Base-by-base conservation (phyloP, 129 eudicot species). In the Lactuca saligna region DNA sequence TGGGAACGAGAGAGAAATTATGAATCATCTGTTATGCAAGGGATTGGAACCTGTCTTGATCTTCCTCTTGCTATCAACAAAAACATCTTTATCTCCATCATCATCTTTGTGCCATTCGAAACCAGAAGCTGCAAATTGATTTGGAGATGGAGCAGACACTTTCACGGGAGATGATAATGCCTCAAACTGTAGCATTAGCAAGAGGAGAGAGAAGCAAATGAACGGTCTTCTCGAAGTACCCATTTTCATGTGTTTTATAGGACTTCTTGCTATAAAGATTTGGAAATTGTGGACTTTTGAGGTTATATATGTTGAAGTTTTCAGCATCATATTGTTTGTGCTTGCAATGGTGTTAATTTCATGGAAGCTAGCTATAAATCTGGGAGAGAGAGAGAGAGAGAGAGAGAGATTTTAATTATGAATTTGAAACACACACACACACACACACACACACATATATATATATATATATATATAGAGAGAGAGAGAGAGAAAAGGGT, bases 1-100 rank as follows among this genome's bases (percentile, higher is more conserved):
- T 39, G 44, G 44, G 44, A 39, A 39, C 8, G 44, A 39, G 44
- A 39, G 41, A 58, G 14, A 8, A 17, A 57, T 7, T 57, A 57
- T 32, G n/a, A 58, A 32, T 59, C 64, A 59, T 59, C 44, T 59
- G 25, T 59, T 59, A 59, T 59, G 64, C 44, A 59, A 59, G 42
- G 64, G 64, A 59, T 59, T 59, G 64, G 64, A 59, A 59, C 64
- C 64, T 59, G 64, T 59, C 35, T 59, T 59, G 20, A 59, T 46
- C 44, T 59, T 59, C 64, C 64, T 59, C 46, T 59, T 59, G 44
- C 33, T 13, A 59, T 59, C 64, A 59, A 59, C 64, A 59, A 59
- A 33, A 59, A 59, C 42, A 33, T 31, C 64, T 59, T 16, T 16
- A 12, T 32, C 64, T 16, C n/a, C 35, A 31, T 57, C 63, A 12